Base-by-base conservation (phyloP, 371 early-diverging fungal species). In the Mucor piriformis region DNA sequence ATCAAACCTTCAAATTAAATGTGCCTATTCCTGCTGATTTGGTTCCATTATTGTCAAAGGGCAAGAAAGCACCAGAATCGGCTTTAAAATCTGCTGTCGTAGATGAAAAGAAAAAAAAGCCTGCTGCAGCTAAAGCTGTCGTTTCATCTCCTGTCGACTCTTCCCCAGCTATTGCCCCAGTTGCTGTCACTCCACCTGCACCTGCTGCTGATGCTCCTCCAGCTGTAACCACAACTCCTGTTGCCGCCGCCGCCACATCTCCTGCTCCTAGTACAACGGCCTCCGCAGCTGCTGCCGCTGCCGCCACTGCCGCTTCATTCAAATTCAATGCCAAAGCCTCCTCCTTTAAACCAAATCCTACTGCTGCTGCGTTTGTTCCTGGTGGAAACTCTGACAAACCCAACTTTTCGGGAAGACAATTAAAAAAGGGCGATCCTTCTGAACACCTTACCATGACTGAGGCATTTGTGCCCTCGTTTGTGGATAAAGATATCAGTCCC, bases 341-440 rank as follows among this genome's bases (percentile, higher is more conserved):
- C 2, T 92, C 91, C 35, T 96, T 95, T 73, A 94, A 91, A 58
- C 94, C 94, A 15, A 93, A 92, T 52, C 88, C 87, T n/a, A 63
- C 83, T 16, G 93, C 92, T 3, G 68, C 87, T 20, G 83, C 85
- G 2, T 93, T 93, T 71, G 85, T 90, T 34, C 94, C 94, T 32
- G 67, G 74, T 53, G 43, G 38, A 5, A 42, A 70, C 20, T 59
- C 64, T 32, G 61, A 74, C 35, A 29, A 69, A 20, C 76, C 77
- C 52, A 29, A 29, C 29, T 73, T 76, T 64, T 68, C 67, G 16
- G 66, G 61, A 20, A 63, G 66, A 18, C 49, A 56, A 15, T 18
- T 64, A 12, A 73, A 71, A 38, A 73, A 67, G 34, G 48, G 61
- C 15, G 46, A 25, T 2, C 52, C 58, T 13, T 20, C 3, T 35